Evolutionary conservation across 78 protist species (phyloP), one percentile per base, ranked within the genome.

Genomic region (Planoprotostelium fungivorum): DNA sequence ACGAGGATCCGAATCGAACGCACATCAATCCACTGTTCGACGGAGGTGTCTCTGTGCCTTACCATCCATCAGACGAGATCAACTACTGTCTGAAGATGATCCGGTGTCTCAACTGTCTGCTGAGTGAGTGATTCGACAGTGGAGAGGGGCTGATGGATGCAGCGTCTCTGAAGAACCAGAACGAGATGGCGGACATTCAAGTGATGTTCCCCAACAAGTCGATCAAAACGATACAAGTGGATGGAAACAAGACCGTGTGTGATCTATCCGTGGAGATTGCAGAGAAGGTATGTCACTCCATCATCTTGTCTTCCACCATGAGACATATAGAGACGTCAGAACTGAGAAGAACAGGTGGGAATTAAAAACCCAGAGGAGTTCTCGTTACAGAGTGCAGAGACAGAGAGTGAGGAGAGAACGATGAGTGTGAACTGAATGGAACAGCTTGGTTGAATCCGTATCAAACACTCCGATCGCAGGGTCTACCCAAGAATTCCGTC

Each of bases 351-450:
- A n/a, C n/a, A n/a, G n/a, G 88, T 92, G 28, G 94, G 94, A 1
- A 92, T 92, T 38, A 92, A 89, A 34, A 92, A 92, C 88, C 88
- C 94, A 1, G 94, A 92, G 37, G 94, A 92, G 29, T 92, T 92
- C 37, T 92, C 94, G 25, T 87, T 92, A 38, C 94, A 92, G 63
- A 36, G 38, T 34, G 88, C 85, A 28, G 31, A 90, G 36, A 37
- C 87, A 38, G 38, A 34, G 35, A 87, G 51, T 87, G 1, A 87
- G 31, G 10, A 25, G 73, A 16, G 31, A 51, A 51, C 16, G 16
- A 51, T 51, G 16, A 5, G 31, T 51, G 73, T 5, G 16, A 25
- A 51, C 16, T 51, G 73, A 51, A 16, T 31, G 38, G 85, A 28
- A 90, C 93, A 37, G 90, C 84, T 36, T 92, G 94, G 94, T 35